Percentiles rank a stretch among this genome's conserved stretches.
Evolutionary conservation across 1,284 basidiomycete species (phyloP).

Genomic region (Trametes polyzona): DNA sequence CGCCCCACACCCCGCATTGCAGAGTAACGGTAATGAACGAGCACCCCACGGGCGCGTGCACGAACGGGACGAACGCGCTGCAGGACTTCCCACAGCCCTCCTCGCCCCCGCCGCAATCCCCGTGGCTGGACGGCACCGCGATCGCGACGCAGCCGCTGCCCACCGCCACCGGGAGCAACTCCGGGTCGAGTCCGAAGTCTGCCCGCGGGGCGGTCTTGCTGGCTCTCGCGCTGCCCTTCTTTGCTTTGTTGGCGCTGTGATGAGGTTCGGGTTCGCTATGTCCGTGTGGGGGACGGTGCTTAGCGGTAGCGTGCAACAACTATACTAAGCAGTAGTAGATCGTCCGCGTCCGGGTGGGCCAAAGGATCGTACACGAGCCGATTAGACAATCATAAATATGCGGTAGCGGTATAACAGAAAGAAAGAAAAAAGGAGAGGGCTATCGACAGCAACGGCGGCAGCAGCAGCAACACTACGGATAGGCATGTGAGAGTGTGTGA

Average conservation of each 20-base stretch:
- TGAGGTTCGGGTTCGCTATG: too few species aligned
- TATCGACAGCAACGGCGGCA: slow-evolving; percentile 1
- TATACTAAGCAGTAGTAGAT: too few species aligned
- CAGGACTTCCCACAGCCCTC: slow-evolving; percentile 42
- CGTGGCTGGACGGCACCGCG: slow-evolving; percentile 31
- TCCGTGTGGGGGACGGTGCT: too few species aligned
- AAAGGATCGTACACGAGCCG: slow-evolving; percentile 15
- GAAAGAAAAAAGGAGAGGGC: too few species aligned
- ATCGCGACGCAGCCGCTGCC: slow-evolving; percentile 28
- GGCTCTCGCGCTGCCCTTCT: neutral
- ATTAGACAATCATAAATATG: slow-evolving; percentile 28
- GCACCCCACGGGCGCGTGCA: slow-evolving; percentile 36
- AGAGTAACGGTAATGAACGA: slow-evolving; percentile 45
- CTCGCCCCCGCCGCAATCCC: slow-evolving; percentile 31
- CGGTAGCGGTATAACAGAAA: slow-evolving; percentile 14
- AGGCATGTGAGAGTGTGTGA: neutral
- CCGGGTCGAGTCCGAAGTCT: neutral
- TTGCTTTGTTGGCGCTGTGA: neutral
- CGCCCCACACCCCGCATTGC: neutral
- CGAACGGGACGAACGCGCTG: slow-evolving; percentile 40
- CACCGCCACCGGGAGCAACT: slow-evolving; percentile 21
- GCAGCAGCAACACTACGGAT: neutral
- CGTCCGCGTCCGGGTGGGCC: slow-evolving; percentile 10
- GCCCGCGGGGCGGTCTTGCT: neutral
- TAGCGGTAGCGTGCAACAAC: neutral